Evolutionary conservation across 2,329 filamentous ascomycete species (phyloP), one percentile per base, ranked within the genome.

Genomic region (Lasiodiplodia citricola): DNA sequence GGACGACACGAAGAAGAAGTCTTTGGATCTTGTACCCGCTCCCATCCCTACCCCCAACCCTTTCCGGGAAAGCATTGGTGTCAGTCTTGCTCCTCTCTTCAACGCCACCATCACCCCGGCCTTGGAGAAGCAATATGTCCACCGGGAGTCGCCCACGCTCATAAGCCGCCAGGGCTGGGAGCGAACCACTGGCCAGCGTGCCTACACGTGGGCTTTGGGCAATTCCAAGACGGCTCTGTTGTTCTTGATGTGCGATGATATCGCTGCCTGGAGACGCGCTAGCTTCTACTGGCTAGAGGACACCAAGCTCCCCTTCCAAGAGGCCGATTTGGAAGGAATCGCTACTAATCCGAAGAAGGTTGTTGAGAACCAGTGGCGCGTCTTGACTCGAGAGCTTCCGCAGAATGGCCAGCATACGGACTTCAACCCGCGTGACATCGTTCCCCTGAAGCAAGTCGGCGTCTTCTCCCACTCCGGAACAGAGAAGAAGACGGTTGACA

Each of bases 321-420:
- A 80, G 66, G 77, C 76, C 6, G 75, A 76, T 25, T 73, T 81
- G 0, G 75, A 78, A 51, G 76, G 78, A 5, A 81, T 81, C 47
- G 79, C 80, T 18, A 73, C 75, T 31, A 75, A 81, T 69, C 75
- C 79, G 23, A 75, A 73, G n/a, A 77, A 75, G 60, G 75, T 80
- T 6, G 75, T 81, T n/a, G 75, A 78, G 16, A 76, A 78, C 66
- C 80, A 81, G 63, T 81, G 80, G 80, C 76, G 78, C 38, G 79
- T 79, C 25, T 79, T 79, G 4, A 75, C 77, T 7, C 80, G 80
- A 66, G 78, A 81, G 60, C 71, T 81, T 37, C 74, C 77, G 1
- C 68, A 78, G 66, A 80, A 75, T 37, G 79, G 80, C 18, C 67
- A 67, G 18, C 80, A 81, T 57, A 75, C 79, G 8, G 80, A 81